Percentiles rank a stretch among this genome's conserved stretches.
Evolutionary conservation across 768 basidiomycete genomes (phyloP).

Genomic region (Candolleomyces efflorescens): DNA sequence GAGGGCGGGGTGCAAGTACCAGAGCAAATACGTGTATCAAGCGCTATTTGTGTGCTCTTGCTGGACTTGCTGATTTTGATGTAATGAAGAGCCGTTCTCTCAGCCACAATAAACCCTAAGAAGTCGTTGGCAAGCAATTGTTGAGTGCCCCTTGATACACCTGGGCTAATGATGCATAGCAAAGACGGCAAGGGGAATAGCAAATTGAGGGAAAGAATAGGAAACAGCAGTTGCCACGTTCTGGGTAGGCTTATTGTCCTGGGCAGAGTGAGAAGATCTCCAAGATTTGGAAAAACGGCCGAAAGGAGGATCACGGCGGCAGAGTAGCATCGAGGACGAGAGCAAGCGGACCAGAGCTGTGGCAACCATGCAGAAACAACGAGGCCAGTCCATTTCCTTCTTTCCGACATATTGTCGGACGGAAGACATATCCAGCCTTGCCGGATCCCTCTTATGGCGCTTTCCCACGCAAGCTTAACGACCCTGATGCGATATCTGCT

Average conservation of each 20-base stretch:
- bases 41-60: slow-evolving; percentile 5
- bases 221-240: slow-evolving; percentile 18
- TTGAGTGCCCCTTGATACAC: not conserved
- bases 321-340: slow-evolving; percentile 4
- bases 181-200: not conserved
- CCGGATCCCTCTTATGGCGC: not conserved
- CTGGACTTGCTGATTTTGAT: slow-evolving; percentile 8
- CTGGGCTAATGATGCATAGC: slow-evolving; percentile 3
- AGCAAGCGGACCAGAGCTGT: slow-evolving; percentile 1
- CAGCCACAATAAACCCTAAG: slow-evolving; percentile 4
- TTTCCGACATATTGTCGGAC: not conserved
- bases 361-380: slow-evolving; percentile 27
- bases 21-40: not conserved
- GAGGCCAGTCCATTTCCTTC: slow-evolving; percentile 19
- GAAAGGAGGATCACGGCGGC: slow-evolving; percentile 1
- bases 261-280: slow-evolving; percentile 24
- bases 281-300: slow-evolving; percentile 2
- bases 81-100: slow-evolving; percentile 2
- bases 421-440: not conserved
- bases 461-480: not conserved
- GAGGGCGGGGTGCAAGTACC: slow-evolving; percentile 4
- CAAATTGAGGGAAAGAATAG: not conserved
- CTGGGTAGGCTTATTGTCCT: slow-evolving; percentile 21
- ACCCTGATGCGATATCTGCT: slow-evolving; percentile 1
- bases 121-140: slow-evolving; percentile 1